Evolutionary conservation across 331 rosid genomes (phyloP).

Genomic region (Erythrophleum ivorense): DNA sequence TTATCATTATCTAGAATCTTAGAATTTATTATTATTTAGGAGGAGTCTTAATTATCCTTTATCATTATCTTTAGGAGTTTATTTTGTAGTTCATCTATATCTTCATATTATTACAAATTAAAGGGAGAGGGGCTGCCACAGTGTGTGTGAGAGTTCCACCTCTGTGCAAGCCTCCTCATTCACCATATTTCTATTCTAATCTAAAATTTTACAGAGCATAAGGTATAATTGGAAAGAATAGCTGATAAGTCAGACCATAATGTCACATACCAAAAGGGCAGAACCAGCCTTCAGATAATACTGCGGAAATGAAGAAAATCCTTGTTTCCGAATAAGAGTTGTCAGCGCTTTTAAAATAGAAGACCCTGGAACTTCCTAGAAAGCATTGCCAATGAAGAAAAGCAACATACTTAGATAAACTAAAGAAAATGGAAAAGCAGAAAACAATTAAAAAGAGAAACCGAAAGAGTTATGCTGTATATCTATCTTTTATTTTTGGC

Average conservation of each 20-base stretch:
- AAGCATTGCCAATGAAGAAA: slow-evolving; percentile 40
- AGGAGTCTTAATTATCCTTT: background rate
- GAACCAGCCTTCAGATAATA: slow-evolving; percentile 89
- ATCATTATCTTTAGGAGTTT: background rate
- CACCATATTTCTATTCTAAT: background rate
- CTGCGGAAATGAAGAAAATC: slow-evolving; percentile 73
- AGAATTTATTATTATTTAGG: too few species aligned
- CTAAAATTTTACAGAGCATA: background rate
- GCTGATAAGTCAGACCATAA: slow-evolving; percentile 28
- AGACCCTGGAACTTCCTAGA: slow-evolving; percentile 84
- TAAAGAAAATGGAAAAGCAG: background rate
- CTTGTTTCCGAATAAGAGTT: slow-evolving; percentile 63
- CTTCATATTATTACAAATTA: background rate
- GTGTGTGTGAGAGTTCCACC: background rate
- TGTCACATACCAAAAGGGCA: slow-evolving; percentile 74
- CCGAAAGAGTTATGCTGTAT: slow-evolving; percentile 12
- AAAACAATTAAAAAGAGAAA: slow-evolving; percentile 27
- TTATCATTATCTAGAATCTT: too few species aligned
- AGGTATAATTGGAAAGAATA: background rate
- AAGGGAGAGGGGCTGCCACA: background rate
- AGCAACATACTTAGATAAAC: slow-evolving; percentile 27
- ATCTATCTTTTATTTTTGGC: background rate
- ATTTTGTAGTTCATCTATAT: background rate
- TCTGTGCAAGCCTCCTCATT: background rate
- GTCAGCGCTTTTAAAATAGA: slow-evolving; percentile 72